Conservation (phyloP, 805 yeast species). For the Myxozyma nipponensis region DNA sequence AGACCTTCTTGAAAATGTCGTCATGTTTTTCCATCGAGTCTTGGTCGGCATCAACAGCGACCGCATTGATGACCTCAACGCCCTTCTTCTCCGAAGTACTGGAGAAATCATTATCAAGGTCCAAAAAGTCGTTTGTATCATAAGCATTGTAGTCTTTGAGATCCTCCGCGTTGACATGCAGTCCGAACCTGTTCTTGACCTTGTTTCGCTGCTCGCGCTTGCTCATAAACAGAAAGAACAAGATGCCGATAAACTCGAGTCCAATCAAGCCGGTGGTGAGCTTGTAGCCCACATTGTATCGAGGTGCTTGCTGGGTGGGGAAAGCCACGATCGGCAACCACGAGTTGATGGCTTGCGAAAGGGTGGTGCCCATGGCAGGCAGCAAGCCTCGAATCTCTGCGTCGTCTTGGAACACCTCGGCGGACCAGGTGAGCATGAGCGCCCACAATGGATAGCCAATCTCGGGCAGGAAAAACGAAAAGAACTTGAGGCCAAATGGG, state of each 20-base stretch:
- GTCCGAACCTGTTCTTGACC: conserved; percentile 13
- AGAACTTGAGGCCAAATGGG: conserved; percentile 38
- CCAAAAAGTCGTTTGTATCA: conserved; percentile 23
- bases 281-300: conserved; percentile 31
- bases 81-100: not conserved
- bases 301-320: conserved; percentile 35
- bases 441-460: conserved; percentile 16
- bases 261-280: conserved; percentile 16
- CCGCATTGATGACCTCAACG: no score
- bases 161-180: conserved; percentile 20
- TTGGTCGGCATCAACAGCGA: no score
- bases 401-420: conserved; percentile 32
- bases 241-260: conserved; percentile 5
- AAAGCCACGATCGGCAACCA: conserved; percentile 44
- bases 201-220: conserved; percentile 7
- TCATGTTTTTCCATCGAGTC: not conserved
- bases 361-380: conserved; percentile 36
- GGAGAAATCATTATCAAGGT: not conserved
- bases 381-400: conserved; percentile 31
- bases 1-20: not conserved
- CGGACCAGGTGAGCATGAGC: conserved; percentile 32
- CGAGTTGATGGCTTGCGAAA: conserved; percentile 37
- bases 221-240: conserved; percentile 20
- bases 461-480: conserved; percentile 14
- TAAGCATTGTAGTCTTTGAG: conserved; percentile 1